Evolutionary conservation across 108 stramenopile genomes (phyloP), one percentile per base, ranked within the genome.

Genomic region (Schizochytrium sp.): DNA sequence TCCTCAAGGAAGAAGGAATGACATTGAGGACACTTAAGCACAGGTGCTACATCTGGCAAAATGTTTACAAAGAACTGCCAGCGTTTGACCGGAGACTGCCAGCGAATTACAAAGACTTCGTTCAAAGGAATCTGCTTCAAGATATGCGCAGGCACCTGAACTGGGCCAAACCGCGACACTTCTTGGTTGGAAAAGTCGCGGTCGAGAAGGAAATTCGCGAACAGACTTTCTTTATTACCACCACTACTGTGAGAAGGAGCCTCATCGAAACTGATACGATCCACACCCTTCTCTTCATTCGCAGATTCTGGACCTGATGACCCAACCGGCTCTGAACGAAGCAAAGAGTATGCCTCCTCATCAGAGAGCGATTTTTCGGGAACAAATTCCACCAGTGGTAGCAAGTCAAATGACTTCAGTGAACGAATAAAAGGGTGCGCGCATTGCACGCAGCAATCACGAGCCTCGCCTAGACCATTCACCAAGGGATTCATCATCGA

Each of bases 301-400:
- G 44, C 56, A 41, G 59, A 28, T 46, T 61, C 61, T 40, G 56
- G 19, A 4, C 60, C 46, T 46, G 57, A 38, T 8, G 38, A 3
- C 10, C 87, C 60, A 46, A 4, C 41, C 57, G 90, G 72, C 58
- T 42, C 88, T 17, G 88, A 56, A 10, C 72, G 61, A 28, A 92
- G 58, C 50, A 93, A 19, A 3, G 64, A 91, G 56, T 92, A 73
- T n/a, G 93, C 93, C 15, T 94, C 93, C 7, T 93, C 94, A 64
- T 95, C 94, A 13, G 57, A n/a, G 3, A 95, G 59, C 15, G 41
- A 46, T 3, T 61, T 57, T 61, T 91, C 94, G 38, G 95, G 95
- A 40, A 91, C 90, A 64, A 96, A 96, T 83, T 96, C 95, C 13
- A 96, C 95, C 50, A 96, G 92, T 0, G 95, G 95, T 58, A 96